A percentile compares a stretch with the other conserved stretches of the same genome.
Evolutionary conservation across 2,329 filamentous ascomycete species (phyloP).

Genomic region (Exophiala xenobiotica): DNA sequence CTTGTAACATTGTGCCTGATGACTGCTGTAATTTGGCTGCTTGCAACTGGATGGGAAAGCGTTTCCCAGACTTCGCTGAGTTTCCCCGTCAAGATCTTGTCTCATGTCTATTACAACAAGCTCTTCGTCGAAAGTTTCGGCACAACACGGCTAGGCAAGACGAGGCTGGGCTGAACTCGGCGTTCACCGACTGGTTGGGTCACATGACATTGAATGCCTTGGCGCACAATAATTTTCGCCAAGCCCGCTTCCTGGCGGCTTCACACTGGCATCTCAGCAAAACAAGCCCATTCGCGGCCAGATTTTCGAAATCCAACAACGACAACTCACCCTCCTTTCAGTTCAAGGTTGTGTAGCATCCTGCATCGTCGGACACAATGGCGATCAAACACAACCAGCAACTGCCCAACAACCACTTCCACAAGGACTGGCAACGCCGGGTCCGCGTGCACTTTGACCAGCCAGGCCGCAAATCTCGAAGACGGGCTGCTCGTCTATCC

Average conservation of each 20-base stretch:
- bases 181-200: no score
- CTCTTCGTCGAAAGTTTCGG: background rate
- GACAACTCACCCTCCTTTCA: background rate
- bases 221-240: background rate
- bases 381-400: conserved; percentile 92
- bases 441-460: conserved; percentile 99
- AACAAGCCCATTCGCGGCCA: no score
- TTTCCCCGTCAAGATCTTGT: no score
- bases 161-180: no score
- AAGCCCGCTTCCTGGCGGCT: no score
- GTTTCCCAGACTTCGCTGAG: background rate
- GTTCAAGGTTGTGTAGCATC: conserved; percentile 14
- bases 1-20: conserved; percentile 8
- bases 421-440: conserved; percentile 99
- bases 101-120: background rate
- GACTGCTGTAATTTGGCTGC: no score
- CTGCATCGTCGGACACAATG: conserved; percentile 38
- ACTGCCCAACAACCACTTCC: conserved; percentile 63
- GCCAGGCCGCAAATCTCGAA: conserved; percentile 94
- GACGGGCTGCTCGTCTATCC: conserved; percentile 84
- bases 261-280: no score
- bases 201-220: no score
- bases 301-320: background rate
- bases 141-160: no score
- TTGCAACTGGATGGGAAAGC: background rate